Evolutionary conservation across 2,329 filamentous ascomycete genomes (phyloP).

Genomic region (Elsinoe ampelina): DNA sequence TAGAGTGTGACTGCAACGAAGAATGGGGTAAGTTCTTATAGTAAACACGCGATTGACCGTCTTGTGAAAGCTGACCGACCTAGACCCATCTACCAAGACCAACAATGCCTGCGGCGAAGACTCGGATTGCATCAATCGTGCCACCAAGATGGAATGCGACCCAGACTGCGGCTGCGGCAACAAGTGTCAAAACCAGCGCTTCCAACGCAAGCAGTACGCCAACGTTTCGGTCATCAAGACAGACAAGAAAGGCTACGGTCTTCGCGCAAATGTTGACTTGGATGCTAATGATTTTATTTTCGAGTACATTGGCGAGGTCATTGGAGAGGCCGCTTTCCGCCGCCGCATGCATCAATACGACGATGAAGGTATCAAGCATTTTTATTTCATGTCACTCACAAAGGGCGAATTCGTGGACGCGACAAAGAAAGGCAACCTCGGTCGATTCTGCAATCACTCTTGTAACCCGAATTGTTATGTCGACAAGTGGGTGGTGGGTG

Average conservation of each 20-base stretch:
- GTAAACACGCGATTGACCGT: neutral
- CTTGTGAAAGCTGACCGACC: conserved; percentile 23
- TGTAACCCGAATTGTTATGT: conserved; percentile 99
- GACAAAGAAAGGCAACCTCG: conserved; percentile 91
- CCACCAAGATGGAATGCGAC: conserved; percentile 94
- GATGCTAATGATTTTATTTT: conserved; percentile 85
- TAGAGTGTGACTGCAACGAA: conserved; percentile 91
- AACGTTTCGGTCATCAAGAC: conserved; percentile 93
- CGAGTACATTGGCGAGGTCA: conserved; percentile 97
- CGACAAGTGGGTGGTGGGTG: conserved; percentile 97
- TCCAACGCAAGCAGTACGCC: conserved; percentile 82
- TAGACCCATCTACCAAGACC: conserved; percentile 41
- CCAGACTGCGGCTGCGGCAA: conserved; percentile 79
- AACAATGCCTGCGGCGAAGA: conserved; percentile 92
- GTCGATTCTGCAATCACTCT: conserved; percentile 96
- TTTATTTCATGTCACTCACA: conserved; percentile 98
- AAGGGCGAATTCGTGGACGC: conserved; percentile 97
- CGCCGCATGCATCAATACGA: conserved; percentile 89
- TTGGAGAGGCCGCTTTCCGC: conserved; percentile 83
- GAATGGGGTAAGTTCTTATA: conserved; percentile 70
- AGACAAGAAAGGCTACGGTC: conserved; percentile 91
- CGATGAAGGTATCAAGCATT: conserved; percentile 94
- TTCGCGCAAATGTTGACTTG: conserved; percentile 71
- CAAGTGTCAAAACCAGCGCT: conserved; percentile 88
- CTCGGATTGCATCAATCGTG: conserved; percentile 96